Percentiles rank a stretch among this genome's conserved stretches.
phyloP scores from a whole-genome alignment of 108 stramenopile species.

The Chaetoceros muelleri region DNA sequence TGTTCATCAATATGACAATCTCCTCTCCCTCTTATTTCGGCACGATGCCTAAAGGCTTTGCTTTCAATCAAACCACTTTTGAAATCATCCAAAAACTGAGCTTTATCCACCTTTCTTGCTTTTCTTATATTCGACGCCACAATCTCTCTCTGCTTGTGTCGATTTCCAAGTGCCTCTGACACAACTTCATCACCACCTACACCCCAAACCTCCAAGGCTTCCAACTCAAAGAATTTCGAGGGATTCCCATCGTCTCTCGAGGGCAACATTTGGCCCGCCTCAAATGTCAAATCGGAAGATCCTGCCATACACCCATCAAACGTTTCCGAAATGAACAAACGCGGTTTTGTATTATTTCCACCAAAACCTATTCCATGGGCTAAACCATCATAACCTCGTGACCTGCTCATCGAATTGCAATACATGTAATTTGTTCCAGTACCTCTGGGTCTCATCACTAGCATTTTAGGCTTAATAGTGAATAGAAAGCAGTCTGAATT shows the following conservation, averaged over 20 bases:
- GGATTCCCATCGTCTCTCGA: conserved; percentile 14
- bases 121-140: conserved; percentile 38
- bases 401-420: conserved; percentile 55
- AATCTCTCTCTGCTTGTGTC: conserved; percentile 36
- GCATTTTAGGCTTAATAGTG: conserved; percentile 25
- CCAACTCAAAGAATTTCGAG: conserved; percentile 40
- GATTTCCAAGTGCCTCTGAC: conserved; percentile 37
- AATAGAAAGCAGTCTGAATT: conserved; percentile 70
- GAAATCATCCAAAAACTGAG: conserved; percentile 69
- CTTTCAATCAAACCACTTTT: conserved; percentile 57
- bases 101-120: conserved; percentile 72
- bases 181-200: conserved; percentile 65
- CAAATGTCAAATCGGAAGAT: conserved; percentile 55
- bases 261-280: conserved; percentile 48
- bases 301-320: conserved; percentile 58
- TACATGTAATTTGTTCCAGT: conserved; percentile 58
- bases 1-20: not conserved
- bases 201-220: conserved; percentile 70
- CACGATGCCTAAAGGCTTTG: conserved; percentile 63
- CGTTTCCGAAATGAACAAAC: conserved; percentile 59
- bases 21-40: conserved; percentile 47
- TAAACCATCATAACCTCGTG: conserved; percentile 66
- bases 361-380: conserved; percentile 84
- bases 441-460: conserved; percentile 62
- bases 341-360: conserved; percentile 48